Base-by-base conservation (phyloP, 768 basidiomycete genomes). In the Hygrophoropsis aurantiaca region DNA sequence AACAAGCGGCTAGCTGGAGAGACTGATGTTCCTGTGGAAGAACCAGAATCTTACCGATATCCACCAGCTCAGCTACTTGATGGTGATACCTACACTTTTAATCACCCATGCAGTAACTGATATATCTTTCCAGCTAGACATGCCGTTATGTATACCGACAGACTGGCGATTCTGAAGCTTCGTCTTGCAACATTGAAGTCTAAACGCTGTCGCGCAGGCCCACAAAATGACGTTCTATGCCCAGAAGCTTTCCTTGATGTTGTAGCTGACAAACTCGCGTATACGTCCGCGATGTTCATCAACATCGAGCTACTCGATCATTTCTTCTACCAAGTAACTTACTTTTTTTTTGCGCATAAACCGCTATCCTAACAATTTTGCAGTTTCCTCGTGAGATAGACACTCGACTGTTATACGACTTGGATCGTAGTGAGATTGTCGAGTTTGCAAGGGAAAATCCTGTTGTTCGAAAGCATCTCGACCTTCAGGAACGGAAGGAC, bases 351-450 rank as follows among this genome's bases (percentile, higher is more conserved):
- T 13, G 13, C 35, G 15, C 20, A 30, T 6, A 7, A 13, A 13
- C 6, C 27, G 19, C 30, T 49, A 8, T 44, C 25, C 20, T 49
- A 16, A 26, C 24, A 34, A n/a, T 46, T n/a, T 11, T 47, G 5
- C 51, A 97, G 90, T 97, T 99, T 74, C 95, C 97, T 51, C 84
- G 95, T 25, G 95, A 97, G 70, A 97, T 99, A 48, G 95, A 98
- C 65, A 90, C 91, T 18, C 80, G 94, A 20, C 69, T 99, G 41
- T 77, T 95, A 23, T 97, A 97, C 58, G 90, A 95, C 63, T 77
- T 97, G n/a, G 87, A 97, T 62, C 84, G 92, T 1, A 80, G 77
- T 40, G 93, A 97, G 64, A 93, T 97, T 34, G 71, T 86, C 25
- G 82, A 84, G 50, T 99, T 99, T 69, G 95, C 97, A 1, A 81